A percentile compares a stretch with the other conserved stretches of the same genome.
Conservation (phyloP, 2,329 filamentous ascomycete species). For the Penicillium digitatum region DNA sequence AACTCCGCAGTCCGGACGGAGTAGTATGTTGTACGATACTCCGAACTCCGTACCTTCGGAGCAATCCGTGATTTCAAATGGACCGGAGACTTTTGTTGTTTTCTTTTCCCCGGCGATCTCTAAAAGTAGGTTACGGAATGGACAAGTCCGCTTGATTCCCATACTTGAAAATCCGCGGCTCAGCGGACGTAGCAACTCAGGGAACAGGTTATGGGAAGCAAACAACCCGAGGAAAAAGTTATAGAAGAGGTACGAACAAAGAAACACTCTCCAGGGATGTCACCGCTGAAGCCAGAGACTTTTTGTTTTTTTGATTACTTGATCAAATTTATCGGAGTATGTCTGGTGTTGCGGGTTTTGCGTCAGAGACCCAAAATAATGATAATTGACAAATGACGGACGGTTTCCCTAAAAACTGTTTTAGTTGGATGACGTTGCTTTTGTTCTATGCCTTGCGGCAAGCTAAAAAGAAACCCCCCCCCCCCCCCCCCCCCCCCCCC, state of each 20-base stretch:
- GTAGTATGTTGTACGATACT: too few relatives aligned
- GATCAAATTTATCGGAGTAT: not conserved
- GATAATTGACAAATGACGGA: not conserved
- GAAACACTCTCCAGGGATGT: not conserved
- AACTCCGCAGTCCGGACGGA: not conserved
- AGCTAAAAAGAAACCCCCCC: not conserved
- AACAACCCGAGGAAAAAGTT: too few relatives aligned
- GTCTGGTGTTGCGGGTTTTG: not conserved
- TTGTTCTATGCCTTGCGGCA: not conserved
- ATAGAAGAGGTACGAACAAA: constrained; percentile 2
- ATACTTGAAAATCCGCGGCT: constrained; percentile 1
- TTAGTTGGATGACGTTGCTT: not conserved
- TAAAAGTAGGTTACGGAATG: too few relatives aligned
- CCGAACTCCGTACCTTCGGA: not conserved
- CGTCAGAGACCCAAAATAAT: not conserved
- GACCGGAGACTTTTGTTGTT: not conserved
- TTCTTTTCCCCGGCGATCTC: not conserved
- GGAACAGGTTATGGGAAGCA: too few relatives aligned
- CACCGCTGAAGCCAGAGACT: not conserved
- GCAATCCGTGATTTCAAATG: constrained; percentile 5
- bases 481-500: too few relatives aligned
- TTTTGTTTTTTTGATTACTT: not conserved
- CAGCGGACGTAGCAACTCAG: constrained; percentile 1
- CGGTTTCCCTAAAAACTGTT: not conserved
- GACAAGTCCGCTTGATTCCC: not conserved